Percentiles rank a stretch among this genome's conserved stretches.
These are phyloP conservation scores for Ceratocystiopsis minuta DNA, from an alignment of 2,329 filamentous ascomycete species.

Conservation along the genomic window DNA sequence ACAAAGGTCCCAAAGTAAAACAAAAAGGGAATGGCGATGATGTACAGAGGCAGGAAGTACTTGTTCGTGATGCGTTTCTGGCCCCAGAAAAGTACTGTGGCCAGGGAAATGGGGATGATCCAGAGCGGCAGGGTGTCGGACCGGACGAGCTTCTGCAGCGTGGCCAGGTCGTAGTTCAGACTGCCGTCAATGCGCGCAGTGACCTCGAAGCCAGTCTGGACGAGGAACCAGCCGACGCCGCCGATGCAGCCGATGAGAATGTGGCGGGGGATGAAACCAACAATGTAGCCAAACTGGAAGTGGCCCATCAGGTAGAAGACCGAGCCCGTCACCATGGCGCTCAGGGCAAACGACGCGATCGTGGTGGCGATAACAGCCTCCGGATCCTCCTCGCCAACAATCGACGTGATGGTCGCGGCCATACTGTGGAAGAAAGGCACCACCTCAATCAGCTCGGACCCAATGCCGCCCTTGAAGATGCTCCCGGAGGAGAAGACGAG, in stretches of 20 bases:
- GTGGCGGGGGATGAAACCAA: slow-evolving; percentile 91
- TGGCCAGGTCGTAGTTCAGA: slow-evolving; percentile 63
- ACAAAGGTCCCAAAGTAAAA: slow-evolving; percentile 65
- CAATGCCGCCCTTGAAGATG: slow-evolving; percentile 76
- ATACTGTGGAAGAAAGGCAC: slow-evolving; percentile 99
- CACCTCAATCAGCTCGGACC: slow-evolving; percentile 96
- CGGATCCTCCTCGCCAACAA: slow-evolving; percentile 62
- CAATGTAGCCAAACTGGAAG: slow-evolving; percentile 75
- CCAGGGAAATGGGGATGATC: slow-evolving; percentile 60
- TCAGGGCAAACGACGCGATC: slow-evolving; percentile 77
- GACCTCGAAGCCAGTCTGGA: slow-evolving; percentile 84
- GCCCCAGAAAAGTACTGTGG: slow-evolving; percentile 56
- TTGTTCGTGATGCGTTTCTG: slow-evolving; percentile 65
- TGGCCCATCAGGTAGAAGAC: slow-evolving; percentile 85
- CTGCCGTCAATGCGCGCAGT: slow-evolving; percentile 76
- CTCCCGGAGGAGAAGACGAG: slow-evolving; percentile 76
- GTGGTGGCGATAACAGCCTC: slow-evolving; percentile 86
- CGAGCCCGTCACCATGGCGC: slow-evolving; percentile 74
- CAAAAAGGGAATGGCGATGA: slow-evolving; percentile 55
- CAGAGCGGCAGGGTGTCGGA: slow-evolving; percentile 64
- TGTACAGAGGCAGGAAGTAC: slow-evolving; percentile 74
- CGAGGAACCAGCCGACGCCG: slow-evolving; percentile 86
- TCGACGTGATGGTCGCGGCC: slow-evolving; percentile 68
- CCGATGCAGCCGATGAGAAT: slow-evolving; percentile 96
- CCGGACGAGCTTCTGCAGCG: slow-evolving; percentile 55